Percentiles rank a stretch among this genome's conserved stretches.
These are phyloP conservation scores for Trametes maxima DNA, from an alignment of 768 basidiomycete genomes.

Conservation along the genomic window DNA sequence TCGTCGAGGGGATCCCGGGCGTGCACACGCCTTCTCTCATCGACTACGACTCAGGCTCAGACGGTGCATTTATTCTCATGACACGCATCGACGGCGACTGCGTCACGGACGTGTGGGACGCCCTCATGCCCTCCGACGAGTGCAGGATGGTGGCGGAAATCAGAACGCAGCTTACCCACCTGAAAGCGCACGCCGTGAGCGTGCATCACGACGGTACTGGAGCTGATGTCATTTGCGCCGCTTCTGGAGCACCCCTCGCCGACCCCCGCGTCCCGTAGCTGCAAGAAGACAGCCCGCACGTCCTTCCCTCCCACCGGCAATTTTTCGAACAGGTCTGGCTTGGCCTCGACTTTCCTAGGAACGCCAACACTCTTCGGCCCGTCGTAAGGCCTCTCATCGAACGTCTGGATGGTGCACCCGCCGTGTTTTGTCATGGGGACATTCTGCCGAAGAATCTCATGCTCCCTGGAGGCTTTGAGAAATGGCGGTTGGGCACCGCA, in stretches of 20 bases:
- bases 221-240: neutral
- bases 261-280: constrained; percentile 25
- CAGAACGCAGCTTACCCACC: neutral
- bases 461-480: constrained; percentile 14
- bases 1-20: neutral
- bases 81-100: constrained; percentile 22
- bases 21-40: constrained; percentile 12
- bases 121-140: constrained; percentile 16
- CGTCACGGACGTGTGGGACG: constrained; percentile 11
- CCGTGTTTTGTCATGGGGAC: constrained; percentile 26
- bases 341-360: constrained; percentile 4
- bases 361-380: constrained; percentile 6
- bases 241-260: constrained; percentile 6
- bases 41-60: neutral
- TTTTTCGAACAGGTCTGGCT: constrained; percentile 20
- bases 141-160: constrained; percentile 5
- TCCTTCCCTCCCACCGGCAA: constrained; percentile 3
- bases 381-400: constrained; percentile 15
- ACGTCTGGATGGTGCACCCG: constrained; percentile 12
- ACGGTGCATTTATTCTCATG: constrained; percentile 7
- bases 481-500: constrained; percentile 7
- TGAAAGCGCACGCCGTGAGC: neutral
- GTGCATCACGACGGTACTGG: neutral
- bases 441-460: constrained; percentile 17
- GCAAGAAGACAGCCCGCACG: constrained; percentile 1